Percentiles rank a stretch among this genome's conserved stretches.
Evolutionary conservation across 352 stramenopile species (phyloP).

Genomic region (Globisporangium emineosum): DNA sequence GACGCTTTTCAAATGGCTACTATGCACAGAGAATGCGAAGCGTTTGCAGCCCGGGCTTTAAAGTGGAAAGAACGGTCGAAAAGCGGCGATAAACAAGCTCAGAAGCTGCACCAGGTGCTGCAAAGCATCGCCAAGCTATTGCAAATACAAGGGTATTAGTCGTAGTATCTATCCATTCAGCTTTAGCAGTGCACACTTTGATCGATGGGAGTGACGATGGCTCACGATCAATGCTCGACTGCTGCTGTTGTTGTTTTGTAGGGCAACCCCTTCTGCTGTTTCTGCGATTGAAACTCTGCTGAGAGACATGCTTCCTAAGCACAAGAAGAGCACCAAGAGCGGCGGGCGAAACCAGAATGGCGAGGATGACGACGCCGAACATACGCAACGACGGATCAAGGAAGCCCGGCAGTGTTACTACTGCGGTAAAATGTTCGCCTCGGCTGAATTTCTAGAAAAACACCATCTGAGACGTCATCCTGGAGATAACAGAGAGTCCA

Average conservation of each 20-base stretch:
- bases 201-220: background rate
- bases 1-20: background rate
- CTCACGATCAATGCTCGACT: background rate
- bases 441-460: conserved; percentile 54
- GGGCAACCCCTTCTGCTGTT: conserved; percentile 52
- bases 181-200: background rate
- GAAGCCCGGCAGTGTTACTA: conserved; percentile 52
- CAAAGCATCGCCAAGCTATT: conserved; percentile 73
- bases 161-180: too few relatives aligned
- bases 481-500: conserved; percentile 21
- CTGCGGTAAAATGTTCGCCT: conserved; percentile 74
- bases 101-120: conserved; percentile 75
- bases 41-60: conserved; percentile 27
- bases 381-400: conserved; percentile 18
- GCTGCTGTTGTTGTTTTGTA: conserved; percentile 16
- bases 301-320: conserved; percentile 35
- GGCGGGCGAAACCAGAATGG: conserved; percentile 3
- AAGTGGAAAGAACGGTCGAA: conserved; percentile 56
- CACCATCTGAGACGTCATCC: conserved; percentile 53
- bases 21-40: conserved; percentile 35
- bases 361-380: conserved; percentile 4
- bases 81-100: conserved; percentile 54
- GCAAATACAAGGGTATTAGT: conserved; percentile 70
- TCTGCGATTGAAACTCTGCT: conserved; percentile 57
- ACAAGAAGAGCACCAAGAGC: conserved; percentile 12